phyloP scores from a whole-genome alignment of 192 early-diverging fungal species.

The Phycomyces nitens region DNA sequence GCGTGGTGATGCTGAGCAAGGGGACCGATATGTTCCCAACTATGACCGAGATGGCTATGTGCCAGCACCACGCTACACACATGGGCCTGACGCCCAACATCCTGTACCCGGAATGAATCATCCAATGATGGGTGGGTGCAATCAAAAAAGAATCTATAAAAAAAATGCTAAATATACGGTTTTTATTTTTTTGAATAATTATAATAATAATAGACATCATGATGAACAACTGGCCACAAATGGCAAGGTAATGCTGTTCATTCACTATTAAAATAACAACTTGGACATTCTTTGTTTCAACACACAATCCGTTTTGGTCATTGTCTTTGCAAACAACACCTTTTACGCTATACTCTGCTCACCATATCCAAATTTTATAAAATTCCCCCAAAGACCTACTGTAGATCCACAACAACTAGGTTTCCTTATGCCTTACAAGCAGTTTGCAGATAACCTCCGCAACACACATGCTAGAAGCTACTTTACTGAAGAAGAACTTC shows the following conservation, averaged over 20 bases:
- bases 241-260: constrained; percentile 6
- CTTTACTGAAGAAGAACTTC: constrained; percentile 75
- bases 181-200: no score
- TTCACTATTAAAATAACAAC: no score
- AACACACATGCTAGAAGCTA: constrained; percentile 54
- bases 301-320: no score
- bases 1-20: constrained; percentile 42
- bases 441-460: constrained; percentile 68
- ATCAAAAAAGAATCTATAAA: no score
- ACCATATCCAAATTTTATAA: no score
- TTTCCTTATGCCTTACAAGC: constrained; percentile 71
- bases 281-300: no score
- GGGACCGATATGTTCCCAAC: constrained; percentile 82
- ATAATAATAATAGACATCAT: constrained; percentile 18
- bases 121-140: constrained; percentile 26
- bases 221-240: constrained; percentile 14
- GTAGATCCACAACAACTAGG: constrained; percentile 76
- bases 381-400: no score
- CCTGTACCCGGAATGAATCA: constrained; percentile 7
- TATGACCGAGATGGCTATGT: constrained; percentile 77
- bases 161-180: no score
- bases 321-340: background rate
- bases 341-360: no score
- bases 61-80: constrained; percentile 53
- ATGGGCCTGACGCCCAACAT: constrained; percentile 32